Evolutionary conservation across 2,329 filamentous ascomycete species (phyloP).

Genomic region (Ceratocystis cacaofunesta): DNA sequence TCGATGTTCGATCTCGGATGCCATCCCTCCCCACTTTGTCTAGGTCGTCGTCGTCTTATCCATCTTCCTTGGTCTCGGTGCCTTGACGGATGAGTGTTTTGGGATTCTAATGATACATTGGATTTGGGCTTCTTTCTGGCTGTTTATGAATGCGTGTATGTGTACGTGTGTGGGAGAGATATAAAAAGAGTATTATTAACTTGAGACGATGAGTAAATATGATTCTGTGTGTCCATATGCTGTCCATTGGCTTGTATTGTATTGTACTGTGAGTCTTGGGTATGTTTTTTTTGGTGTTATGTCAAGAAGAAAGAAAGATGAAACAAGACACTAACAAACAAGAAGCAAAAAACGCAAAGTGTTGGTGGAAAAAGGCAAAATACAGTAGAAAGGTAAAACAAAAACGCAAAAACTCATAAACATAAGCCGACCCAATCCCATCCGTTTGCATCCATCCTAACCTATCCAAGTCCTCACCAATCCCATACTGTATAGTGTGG

Average conservation of each 20-base stretch:
- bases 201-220: too few species aligned
- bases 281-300: neutral
- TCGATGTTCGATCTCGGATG: neutral
- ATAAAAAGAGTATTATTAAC: too few species aligned
- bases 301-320: neutral
- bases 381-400: neutral
- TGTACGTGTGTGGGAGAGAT: neutral
- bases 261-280: too few species aligned
- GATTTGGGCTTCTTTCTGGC: neutral
- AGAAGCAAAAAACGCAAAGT: neutral
- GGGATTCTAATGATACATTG: constrained; percentile 1
- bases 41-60: neutral
- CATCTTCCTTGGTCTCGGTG: neutral
- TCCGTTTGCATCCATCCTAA: neutral
- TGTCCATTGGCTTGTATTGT: too few species aligned
- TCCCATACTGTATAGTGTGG: neutral
- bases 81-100: neutral
- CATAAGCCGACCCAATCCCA: neutral
- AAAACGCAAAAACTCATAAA: neutral
- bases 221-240: too few species aligned
- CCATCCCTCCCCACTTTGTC: neutral
- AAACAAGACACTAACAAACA: neutral
- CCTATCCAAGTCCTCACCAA: neutral
- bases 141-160: neutral
- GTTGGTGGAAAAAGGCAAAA: neutral